Evolutionary conservation across 257 asterid genomes (phyloP), one percentile per base, ranked within the genome.

Genomic region (Lycium ferocissimum): DNA sequence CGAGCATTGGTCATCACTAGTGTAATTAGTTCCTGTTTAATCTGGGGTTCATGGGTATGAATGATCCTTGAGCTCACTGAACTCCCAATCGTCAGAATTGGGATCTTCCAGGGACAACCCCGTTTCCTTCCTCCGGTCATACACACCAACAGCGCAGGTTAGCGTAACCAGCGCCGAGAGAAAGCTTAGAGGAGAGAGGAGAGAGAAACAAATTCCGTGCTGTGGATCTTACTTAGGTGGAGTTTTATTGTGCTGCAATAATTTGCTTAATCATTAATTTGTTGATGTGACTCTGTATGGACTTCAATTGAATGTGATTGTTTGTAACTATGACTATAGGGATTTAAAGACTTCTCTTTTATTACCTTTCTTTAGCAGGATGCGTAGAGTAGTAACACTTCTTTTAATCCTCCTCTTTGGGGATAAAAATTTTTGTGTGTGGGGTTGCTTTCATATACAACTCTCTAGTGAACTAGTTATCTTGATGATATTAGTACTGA

Each of bases 301-400:
- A 2, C 62, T n/a, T n/a, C n/a, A n/a, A 22, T 51, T 51, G 45
- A 26, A 75, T 51, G 63, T 76, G 22, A 76, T 20, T 73, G 61
- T 73, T 73, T 75, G 61, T 75, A 20, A 49, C 80, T 75, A 73
- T 20, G 61, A 49, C 12, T 12, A 49, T 26, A 76, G 45, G 81
- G 63, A 51, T 76, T 6, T 26, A 76, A 26, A 51, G 63, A 26
- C 63, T 76, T 76, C 45, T 76, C 15, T 22, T 40, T 7, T 14
- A 6, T 76, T 26, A 22, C 81, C 63, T 51, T 76, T 13, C 62
- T 3, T 76, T 6, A 49, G 81, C 14, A 49, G n/a, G 47, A 76
- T 47, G 7, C 8, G n/a, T 51, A 13, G 11, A 76, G 45, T 22
- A 20, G 22, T 26, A 22, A 12, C 12, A 76, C 62, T 49, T 45